Percentiles rank a stretch among this genome's conserved stretches.
Evolutionary conservation across 2,329 filamentous ascomycete species (phyloP).

Genomic region (Laburnicola sp.): DNA sequence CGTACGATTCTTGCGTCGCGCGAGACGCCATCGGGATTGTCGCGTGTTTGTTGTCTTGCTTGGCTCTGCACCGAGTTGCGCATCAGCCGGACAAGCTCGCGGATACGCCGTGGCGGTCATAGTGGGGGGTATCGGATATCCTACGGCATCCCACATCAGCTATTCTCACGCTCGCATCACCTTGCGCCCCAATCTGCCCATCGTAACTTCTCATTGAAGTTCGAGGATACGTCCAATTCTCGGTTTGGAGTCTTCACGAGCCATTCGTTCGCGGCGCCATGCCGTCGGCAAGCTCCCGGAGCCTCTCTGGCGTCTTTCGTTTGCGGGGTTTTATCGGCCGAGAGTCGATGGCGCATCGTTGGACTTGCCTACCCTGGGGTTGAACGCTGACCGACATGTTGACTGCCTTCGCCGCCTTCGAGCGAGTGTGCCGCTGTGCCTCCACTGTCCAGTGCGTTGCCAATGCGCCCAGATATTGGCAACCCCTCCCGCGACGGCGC

Average conservation of each 20-base stretch:
- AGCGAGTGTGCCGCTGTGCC: neutral
- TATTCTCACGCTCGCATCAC: neutral
- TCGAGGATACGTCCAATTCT: too few species aligned
- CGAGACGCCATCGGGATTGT: neutral
- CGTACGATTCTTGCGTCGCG: neutral
- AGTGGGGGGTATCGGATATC: too few species aligned
- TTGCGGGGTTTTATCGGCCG: too few species aligned
- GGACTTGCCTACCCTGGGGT: conserved; percentile 33
- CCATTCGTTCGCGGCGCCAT: too few species aligned
- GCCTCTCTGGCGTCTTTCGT: too few species aligned
- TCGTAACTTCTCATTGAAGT: too few species aligned
- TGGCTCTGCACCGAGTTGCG: too few species aligned
- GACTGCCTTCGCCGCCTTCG: neutral
- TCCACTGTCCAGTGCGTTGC: conserved; percentile 50
- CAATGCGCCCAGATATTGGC: conserved; percentile 65
- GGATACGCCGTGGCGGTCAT: too few species aligned
- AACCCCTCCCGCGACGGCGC: conserved; percentile 75
- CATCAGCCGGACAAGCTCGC: too few species aligned
- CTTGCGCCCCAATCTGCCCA: neutral
- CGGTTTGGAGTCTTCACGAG: too few species aligned
- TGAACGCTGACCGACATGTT: neutral
- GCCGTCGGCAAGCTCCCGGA: too few species aligned
- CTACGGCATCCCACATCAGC: neutral
- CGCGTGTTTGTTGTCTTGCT: too few species aligned
- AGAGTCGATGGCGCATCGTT: conserved; percentile 45